phyloP scores from a whole-genome alignment of 2,329 filamentous ascomycete species.

The Aspergillus sp. region DNA sequence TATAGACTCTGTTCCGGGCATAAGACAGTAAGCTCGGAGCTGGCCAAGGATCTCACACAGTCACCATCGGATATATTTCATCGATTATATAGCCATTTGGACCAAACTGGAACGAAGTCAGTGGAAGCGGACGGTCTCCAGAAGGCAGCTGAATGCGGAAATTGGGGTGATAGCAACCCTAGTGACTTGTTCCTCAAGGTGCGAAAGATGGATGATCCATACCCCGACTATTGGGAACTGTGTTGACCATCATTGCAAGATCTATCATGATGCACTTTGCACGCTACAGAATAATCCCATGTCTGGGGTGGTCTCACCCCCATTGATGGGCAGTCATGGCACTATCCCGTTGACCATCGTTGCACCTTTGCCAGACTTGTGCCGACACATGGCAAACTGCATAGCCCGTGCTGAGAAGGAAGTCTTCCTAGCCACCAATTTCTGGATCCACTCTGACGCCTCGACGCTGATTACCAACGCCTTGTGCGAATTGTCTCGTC shows the following conservation, averaged over 20 bases:
- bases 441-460: constrained; percentile 69
- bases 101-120: constrained; percentile 15
- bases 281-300: constrained; percentile 39
- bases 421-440: constrained; percentile 72
- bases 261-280: constrained; percentile 63
- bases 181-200: constrained; percentile 66
- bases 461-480: constrained; percentile 66
- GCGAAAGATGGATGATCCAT: constrained; percentile 9
- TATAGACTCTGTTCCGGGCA: constrained; percentile 51
- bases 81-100: constrained; percentile 49
- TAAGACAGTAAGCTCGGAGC: constrained; percentile 56
- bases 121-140: constrained; percentile 42
- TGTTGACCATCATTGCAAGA: constrained; percentile 22
- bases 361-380: constrained; percentile 66
- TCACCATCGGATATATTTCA: constrained; percentile 56
- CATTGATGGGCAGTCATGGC: constrained; percentile 60
- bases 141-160: constrained; percentile 60
- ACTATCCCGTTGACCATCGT: constrained; percentile 68
- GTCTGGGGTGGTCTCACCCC: constrained; percentile 54
- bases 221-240: background rate
- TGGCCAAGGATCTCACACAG: constrained; percentile 54
- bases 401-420: constrained; percentile 71
- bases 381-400: constrained; percentile 71
- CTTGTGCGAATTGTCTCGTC: constrained; percentile 64
- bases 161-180: constrained; percentile 62